Evolutionary conservation across 352 stramenopile genomes (phyloP), one percentile per base, ranked within the genome.

Genomic region (Pythium aristosporum): DNA sequence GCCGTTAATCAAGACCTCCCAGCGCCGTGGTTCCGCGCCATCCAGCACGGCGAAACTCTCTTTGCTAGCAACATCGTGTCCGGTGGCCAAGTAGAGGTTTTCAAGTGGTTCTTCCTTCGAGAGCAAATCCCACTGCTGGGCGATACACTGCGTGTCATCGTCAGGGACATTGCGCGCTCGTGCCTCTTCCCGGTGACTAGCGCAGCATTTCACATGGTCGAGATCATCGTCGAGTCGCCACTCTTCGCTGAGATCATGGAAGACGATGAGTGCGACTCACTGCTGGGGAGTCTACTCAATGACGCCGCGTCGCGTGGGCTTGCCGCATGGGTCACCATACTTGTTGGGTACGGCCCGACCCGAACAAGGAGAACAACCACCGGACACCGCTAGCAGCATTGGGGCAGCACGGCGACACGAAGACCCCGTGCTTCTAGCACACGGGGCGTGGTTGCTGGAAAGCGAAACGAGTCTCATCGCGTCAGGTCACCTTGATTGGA

Each of bases 221-320:
- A 67, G 34, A 61, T 51, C 18, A 2, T 61, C 9, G 21, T 67
- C 11, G n/a, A 51, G 16, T 61, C 51, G 12, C 52, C 23, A 15
- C 5, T 47, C 2, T 61, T 61, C 46, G 43, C 41, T 11, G 61
- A 61, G 25, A 20, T 61, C 18, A 49, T 61, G 39, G 18, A 6
- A 5, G 28, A 43, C 44, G 13, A 34, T 13, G 39, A 51, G 18
- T 23, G 39, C 5, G 7, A 3, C 15, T 30, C 8, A 0, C 8
- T 61, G 9, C 42, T 61, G 4, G 34, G 32, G 4, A 20, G 4
- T 11, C 10, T 57, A 2, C n/a, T 57, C 9, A 34, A 21, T 13
- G 46, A 18, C 3, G 50, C 50, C 20, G 34, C n/a, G n/a, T 34
- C 50, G 9, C 50, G 50, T 47, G 50, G 50, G 32, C 25, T 47